Evolutionary conservation across 352 stramenopile species (phyloP), one percentile per base, ranked within the genome.

Genomic region (Plasmopara viticola): DNA sequence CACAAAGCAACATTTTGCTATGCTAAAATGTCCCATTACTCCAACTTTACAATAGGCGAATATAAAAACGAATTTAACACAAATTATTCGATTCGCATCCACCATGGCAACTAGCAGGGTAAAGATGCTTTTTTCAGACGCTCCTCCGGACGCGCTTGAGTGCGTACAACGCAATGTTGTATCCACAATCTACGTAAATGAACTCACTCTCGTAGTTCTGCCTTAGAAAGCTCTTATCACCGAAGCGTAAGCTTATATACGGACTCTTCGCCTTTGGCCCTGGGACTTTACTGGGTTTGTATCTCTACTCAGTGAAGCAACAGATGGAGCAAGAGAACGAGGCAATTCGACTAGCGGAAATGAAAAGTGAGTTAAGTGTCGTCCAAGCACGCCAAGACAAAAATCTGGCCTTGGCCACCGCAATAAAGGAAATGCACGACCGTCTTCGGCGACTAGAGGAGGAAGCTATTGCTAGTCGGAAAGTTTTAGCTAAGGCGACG

Each of bases 91-190:
- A 25, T 25, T 25, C 20, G 20, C 20, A 2, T 8, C 39, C 42
- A 59, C 20, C 34, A 64, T 67, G 62, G 45, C 51, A 4, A 51
- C 47, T 15, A 31, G 52, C 29, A 72, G 72, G 56, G 74, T 78
- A 48, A 87, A 89, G 71, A 74, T 85, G 66, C 76, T 91, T 63
- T 87, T 91, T 56, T 68, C 64, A 44, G 68, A 86, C 51, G 72
- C 78, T 37, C 78, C 81, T 49, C 64, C 71, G n/a, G 65, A 74
- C 56, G 77, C 81, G 17, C 51, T 84, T 37, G 72, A 91, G 81
- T 89, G 64, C 54, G 78, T 79, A 28, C 25, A 33, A 7, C 12
- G 1, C 34, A 9, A 25, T 17, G 29, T n/a, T 46, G 6, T 14
- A 13, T 7, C 44, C 6, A 0, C 46, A n/a, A 12, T 10, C 29